Conservation (phyloP, 306 rosid species). For the Trifolium pratense region DNA sequence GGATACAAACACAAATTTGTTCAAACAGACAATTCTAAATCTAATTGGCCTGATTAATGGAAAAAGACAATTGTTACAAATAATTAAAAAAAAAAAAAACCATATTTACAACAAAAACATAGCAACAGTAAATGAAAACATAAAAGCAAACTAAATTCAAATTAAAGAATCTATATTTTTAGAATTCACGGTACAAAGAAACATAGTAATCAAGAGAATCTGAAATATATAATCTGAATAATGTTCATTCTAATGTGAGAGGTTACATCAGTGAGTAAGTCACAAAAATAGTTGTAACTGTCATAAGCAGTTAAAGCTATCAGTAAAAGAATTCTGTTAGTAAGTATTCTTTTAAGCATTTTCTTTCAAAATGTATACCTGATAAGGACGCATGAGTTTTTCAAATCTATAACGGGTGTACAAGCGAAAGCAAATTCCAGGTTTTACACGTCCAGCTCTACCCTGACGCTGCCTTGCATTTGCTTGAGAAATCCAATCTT, state of each 20-base stretch:
- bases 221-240: background rate
- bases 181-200: background rate
- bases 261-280: background rate
- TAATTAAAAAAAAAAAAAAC: background rate
- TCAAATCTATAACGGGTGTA: conserved; percentile 87
- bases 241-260: background rate
- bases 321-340: background rate
- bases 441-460: conserved; percentile 97
- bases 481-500: conserved; percentile 99
- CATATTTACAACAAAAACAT: conserved; percentile 6
- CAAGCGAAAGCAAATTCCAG: conserved; percentile 89
- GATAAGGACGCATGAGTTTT: conserved; percentile 90
- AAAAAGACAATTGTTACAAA: background rate
- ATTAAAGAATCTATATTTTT: background rate
- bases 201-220: background rate
- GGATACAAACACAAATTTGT: too few relatives aligned
- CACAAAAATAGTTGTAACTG: background rate
- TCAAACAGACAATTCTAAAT: background rate
- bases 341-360: conserved; percentile 3
- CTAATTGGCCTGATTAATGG: background rate
- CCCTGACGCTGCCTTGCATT: conserved; percentile 95
- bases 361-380: conserved; percentile 55
- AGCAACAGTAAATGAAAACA: background rate
- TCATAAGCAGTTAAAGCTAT: background rate
- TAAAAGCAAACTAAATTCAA: conserved; percentile 11